These are phyloP conservation scores for Scedosporium dehoogii DNA, from an alignment of 2,329 filamentous ascomycete genomes.

Conservation along the genomic window DNA sequence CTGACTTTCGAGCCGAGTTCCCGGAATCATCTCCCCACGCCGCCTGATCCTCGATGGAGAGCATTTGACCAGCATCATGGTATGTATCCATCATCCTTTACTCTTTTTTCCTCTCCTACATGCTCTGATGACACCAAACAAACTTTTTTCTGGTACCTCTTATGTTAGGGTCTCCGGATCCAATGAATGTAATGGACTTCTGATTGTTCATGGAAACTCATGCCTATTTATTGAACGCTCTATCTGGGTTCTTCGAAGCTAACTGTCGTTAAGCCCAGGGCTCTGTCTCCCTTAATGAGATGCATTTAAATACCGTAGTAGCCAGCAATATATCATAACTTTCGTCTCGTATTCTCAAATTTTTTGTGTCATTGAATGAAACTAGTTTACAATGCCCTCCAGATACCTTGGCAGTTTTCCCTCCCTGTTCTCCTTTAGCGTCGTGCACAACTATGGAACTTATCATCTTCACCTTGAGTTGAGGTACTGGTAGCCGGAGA, in stretches of 20 bases:
- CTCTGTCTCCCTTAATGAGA: not conserved
- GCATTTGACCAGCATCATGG: too few relatives aligned
- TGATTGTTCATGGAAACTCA: conserved; percentile 35
- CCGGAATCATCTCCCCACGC: too few relatives aligned
- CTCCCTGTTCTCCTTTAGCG: not conserved
- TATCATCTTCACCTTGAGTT: too few relatives aligned
- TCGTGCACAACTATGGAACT: not conserved
- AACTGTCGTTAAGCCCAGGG: not conserved
- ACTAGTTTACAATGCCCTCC: conserved; percentile 2
- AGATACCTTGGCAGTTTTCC: not conserved
- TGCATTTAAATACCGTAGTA: not conserved
- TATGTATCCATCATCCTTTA: not conserved
- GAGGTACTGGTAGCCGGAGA: too few relatives aligned
- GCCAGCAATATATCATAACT: not conserved
- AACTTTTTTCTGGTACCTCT: conserved; percentile 92
- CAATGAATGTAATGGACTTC: conserved; percentile 84
- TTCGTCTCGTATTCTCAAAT: not conserved
- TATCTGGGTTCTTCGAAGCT: not conserved
- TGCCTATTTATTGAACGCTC: not conserved
- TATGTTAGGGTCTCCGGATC: conserved; percentile 65
- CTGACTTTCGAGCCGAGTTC: too few relatives aligned
- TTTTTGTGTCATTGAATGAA: not conserved
- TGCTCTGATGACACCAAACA: conserved; percentile 63
- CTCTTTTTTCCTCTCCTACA: conserved; percentile 7
- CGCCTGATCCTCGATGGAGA: too few relatives aligned